A percentile compares a stretch with the other conserved stretches of the same genome.
phyloP scores from a whole-genome alignment of 768 basidiomycete genomes.

The Cantharellus cinnabarinus region DNA sequence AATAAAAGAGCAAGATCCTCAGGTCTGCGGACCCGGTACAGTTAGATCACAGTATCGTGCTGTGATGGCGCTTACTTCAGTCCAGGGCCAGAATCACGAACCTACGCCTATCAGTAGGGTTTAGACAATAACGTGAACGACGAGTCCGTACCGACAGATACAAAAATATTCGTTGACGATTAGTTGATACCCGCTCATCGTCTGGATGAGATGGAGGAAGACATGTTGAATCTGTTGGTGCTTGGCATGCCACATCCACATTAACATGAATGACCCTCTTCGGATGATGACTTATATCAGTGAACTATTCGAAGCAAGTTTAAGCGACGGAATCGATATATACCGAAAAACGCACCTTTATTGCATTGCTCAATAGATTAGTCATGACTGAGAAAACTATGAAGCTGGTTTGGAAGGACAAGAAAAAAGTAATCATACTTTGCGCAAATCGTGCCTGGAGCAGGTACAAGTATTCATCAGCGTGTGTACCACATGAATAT shows the following conservation, averaged over 20 bases:
- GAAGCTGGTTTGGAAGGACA: background rate
- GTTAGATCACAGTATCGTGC: no score
- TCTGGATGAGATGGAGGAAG: conserved; percentile 10
- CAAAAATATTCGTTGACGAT: no score
- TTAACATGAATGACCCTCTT: conserved; percentile 15
- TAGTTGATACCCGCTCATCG: no score
- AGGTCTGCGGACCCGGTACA: background rate
- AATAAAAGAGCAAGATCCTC: conserved; percentile 19
- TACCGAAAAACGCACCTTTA: background rate
- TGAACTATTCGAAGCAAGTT: conserved; percentile 12
- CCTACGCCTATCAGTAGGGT: conserved; percentile 19
- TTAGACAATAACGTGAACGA: no score
- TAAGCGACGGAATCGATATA: background rate
- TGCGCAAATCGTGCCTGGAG: conserved; percentile 18
- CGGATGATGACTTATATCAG: conserved; percentile 12
- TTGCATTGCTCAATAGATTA: conserved; percentile 18
- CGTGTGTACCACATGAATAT: background rate
- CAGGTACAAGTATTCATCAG: background rate
- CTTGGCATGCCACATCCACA: conserved; percentile 15
- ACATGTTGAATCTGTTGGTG: conserved; percentile 15
- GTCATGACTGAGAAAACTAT: conserved; percentile 10
- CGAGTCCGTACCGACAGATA: no score
- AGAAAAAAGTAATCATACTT: background rate
- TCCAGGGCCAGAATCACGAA: conserved; percentile 21
- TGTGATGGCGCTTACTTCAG: conserved; percentile 12